Evolutionary conservation across 2,329 filamentous ascomycete species (phyloP).

Genomic region (Alternaria sp.): DNA sequence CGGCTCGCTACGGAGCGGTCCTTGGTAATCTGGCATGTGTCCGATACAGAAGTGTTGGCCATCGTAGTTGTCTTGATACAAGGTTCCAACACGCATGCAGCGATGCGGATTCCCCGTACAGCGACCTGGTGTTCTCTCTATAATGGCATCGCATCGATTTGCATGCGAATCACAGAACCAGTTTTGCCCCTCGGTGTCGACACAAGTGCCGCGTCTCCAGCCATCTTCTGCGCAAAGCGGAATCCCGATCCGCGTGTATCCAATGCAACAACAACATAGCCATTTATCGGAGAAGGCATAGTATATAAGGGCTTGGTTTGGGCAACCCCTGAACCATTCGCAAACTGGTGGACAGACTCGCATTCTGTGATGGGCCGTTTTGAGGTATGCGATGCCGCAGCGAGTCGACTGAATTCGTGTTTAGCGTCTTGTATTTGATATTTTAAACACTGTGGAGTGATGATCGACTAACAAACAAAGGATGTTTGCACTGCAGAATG

Average conservation of each 20-base stretch:
- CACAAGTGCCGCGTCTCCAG: constrained; percentile 4
- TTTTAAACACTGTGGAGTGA: background rate
- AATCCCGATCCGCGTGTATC: background rate
- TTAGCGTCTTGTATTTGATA: background rate
- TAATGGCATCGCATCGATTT: constrained; percentile 1
- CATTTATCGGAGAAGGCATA: constrained; percentile 8
- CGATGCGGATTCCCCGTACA: background rate
- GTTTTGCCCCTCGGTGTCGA: constrained; percentile 1
- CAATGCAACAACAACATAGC: constrained; percentile 10
- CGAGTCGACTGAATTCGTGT: background rate
- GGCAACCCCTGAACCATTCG: constrained; percentile 4
- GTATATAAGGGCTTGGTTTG: constrained; percentile 4
- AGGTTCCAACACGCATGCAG: background rate
- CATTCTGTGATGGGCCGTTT: background rate
- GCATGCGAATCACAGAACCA: constrained; percentile 11
- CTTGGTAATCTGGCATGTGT: background rate
- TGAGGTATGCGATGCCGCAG: background rate
- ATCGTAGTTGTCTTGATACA: background rate
- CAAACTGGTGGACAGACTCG: constrained; percentile 1
- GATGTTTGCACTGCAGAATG: background rate
- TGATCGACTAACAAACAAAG: background rate
- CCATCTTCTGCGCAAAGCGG: background rate
- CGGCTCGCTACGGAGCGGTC: background rate
- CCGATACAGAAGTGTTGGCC: background rate
- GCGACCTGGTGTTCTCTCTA: background rate